Evolutionary conservation across 1,139 yeast genomes (phyloP), one percentile per base, ranked within the genome.

Genomic region (Dujonia santamariae): DNA sequence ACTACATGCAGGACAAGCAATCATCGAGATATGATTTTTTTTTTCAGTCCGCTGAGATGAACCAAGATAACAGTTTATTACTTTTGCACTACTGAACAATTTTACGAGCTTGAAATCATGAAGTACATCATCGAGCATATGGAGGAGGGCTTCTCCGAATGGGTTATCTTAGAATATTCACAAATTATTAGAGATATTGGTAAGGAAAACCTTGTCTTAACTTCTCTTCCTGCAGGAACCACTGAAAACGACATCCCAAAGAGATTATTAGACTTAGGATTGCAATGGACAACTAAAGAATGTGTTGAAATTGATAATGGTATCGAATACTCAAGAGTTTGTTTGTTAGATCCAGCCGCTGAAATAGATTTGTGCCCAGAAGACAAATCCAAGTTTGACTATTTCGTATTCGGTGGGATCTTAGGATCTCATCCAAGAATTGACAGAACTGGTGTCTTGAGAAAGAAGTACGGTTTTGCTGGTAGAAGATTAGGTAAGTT

Each of bases 351-450:
- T 47, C 98, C 97, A 11, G 78, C 87, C 30, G 97, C 97, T 0
- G 70, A 65, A 24, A 61, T 66, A 15, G 96, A 86, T 41, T 69
- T 92, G 42, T 68, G 63, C 4, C 95, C 97, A 2, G 69, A 60
- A 34, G 97, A 92, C 49, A 61, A 67, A 2, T 56, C 58, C 2
- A 56, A 67, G 34, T 90, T 83, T 49, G 95, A 88, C 43, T 90
- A 83, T 63, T 90, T 90, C 49, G 86, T 92, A 11, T 90, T 92
- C 61, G 98, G 97, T 7, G 98, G 98, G 26, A 92, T 92, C 37
- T 72, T 92, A 32, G 98, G 98, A 3, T 95, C 90, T 44, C 97
- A 90, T 59, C 97, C 97, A 7, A 94, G 97, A 50, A 75, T 95
- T 48, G 97, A 92, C 54, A 79, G 97, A 57, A 92, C 98, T 3